These are phyloP conservation scores for Persicaria tinctoria DNA, from an alignment of 148 eudicot genomes.

Conservation along the genomic window DNA sequence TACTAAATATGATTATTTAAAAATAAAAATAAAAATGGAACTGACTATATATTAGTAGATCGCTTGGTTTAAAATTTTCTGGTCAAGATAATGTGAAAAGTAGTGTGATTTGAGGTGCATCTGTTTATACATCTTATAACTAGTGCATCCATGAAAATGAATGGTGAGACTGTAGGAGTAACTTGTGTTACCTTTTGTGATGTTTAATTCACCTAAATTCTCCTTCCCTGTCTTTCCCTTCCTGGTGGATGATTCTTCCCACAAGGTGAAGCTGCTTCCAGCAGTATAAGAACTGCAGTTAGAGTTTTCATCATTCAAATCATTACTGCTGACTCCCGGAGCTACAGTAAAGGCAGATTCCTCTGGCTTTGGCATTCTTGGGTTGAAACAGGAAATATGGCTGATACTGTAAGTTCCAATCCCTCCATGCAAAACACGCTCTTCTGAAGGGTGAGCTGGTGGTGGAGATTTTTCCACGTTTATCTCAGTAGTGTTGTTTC, in stretches of 20 bases:
- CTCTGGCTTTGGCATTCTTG: conserved; percentile 60
- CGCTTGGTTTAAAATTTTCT: too few relatives aligned
- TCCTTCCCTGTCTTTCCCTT: conserved; percentile 92
- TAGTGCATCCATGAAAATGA: not conserved
- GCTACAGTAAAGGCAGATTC: conserved; percentile 29
- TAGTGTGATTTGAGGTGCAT: not conserved
- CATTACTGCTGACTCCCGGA: conserved; percentile 39
- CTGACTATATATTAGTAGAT: too few relatives aligned
- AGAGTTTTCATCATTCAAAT: conserved; percentile 61
- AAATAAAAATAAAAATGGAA: too few relatives aligned
- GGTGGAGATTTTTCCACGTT: conserved; percentile 47
- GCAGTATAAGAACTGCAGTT: conserved; percentile 66
- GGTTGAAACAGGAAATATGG: conserved; percentile 53
- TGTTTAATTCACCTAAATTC: conserved; percentile 42
- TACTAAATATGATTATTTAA: too few relatives aligned
- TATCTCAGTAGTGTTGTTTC: conserved; percentile 35
- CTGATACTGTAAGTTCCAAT: conserved; percentile 82
- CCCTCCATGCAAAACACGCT: conserved; percentile 82
- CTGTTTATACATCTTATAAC: not conserved
- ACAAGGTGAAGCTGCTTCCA: conserved; percentile 74
- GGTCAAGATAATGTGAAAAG: too few relatives aligned
- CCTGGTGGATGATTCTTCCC: conserved; percentile 67
- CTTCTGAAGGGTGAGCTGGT: conserved; percentile 34
- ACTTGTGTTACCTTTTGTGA: conserved; percentile 42
- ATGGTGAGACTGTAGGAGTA: not conserved